These are phyloP conservation scores for Ophiosphaerella korrae DNA, from an alignment of 2,329 filamentous ascomycete genomes.

Conservation along the genomic window DNA sequence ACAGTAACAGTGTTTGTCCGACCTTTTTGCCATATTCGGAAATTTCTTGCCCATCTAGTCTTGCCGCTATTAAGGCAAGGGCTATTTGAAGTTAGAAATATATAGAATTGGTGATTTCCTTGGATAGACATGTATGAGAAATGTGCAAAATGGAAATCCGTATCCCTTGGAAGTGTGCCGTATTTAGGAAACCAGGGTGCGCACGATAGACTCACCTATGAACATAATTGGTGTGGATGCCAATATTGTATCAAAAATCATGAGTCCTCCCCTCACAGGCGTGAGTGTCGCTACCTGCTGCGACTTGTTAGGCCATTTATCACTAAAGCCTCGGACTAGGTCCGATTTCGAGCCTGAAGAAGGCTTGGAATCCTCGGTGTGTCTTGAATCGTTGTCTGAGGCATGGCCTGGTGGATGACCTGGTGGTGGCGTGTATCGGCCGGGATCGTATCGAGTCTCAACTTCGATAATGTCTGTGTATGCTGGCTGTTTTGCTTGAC, in stretches of 20 bases:
- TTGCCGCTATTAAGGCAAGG: conserved; percentile 29
- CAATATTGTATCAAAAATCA: conserved; percentile 30
- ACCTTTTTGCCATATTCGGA: conserved; percentile 20
- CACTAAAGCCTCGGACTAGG: neutral
- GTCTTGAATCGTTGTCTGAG: conserved; percentile 2
- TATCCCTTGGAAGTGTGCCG: neutral
- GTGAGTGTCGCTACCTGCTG: conserved; percentile 26
- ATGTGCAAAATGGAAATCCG: neutral
- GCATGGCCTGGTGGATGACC: conserved; percentile 1
- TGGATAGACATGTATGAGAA: no score
- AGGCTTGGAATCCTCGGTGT: conserved; percentile 5
- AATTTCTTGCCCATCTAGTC: conserved; percentile 23
- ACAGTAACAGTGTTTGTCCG: conserved; percentile 24
- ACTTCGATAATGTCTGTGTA: conserved; percentile 11
- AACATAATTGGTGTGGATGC: conserved; percentile 35
- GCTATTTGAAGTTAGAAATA: conserved; percentile 18
- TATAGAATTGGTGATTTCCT: neutral
- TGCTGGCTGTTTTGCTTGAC: neutral
- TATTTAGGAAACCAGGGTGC: neutral
- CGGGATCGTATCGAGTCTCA: conserved; percentile 11
- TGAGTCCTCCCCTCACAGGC: conserved; percentile 19
- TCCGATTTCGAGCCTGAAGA: neutral
- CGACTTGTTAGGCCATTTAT: conserved; percentile 22
- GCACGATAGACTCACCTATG: conserved; percentile 17
- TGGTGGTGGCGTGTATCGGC: conserved; percentile 5